Base-by-base conservation (phyloP, 257 asterid genomes). In the Phtheirospermum japonicum region DNA sequence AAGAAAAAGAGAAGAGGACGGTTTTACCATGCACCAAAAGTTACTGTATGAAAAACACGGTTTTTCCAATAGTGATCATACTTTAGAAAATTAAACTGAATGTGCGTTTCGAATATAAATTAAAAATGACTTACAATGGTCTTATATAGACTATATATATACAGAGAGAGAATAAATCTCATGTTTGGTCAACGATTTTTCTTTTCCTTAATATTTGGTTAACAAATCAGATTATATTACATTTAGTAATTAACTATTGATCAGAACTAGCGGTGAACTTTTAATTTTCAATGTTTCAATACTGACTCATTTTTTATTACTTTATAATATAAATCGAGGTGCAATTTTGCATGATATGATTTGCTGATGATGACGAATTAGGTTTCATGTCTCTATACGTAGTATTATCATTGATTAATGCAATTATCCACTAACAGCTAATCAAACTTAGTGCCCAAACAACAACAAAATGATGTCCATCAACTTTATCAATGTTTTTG, bases 381-480 rank as follows among this genome's bases (percentile, higher is more conserved):
- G 49, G 49, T 46, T 46, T 3, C 26, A 46, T 46, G 53, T 46
- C 53, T 16, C 40, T 2, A 5, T 43, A 46, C 53, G 9, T 46
- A 23, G 32, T 9, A 13, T 50, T 18, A 23, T 49, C 10, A 49
- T 17, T 49, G 8, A 42, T 1, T 11, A 42, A 42, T 42, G 48
- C 48, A 42, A 2, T 42, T 42, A 42, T 42, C 48, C 48, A 9
- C 48, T 42, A 42, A 9, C 48, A 4, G 1, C 16, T 42, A 9
- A 12, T 4, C 14, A 3, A 9, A 9, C 11, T 17, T 18, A 49
- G 55, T 49, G 55, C 28, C 26, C 54, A 30, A 50, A 50, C 57
- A 50, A 50, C 57, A 50, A 50, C 16, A 9, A 50, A 50, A 50
- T 50, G 57, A 30, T 50, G 57, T 50, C 33, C 32, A 50, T 50